Percentiles rank a stretch among this genome's conserved stretches.
phyloP scores from a whole-genome alignment of 129 eudicot genomes.

The carrot (Daucus carota) region DH1_v3.0 NC_030382.2:56779001-56779500 shows the following conservation, averaged over 20 bases:
- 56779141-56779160: slow-evolving; percentile 77
- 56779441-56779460: background rate
- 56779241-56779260: slow-evolving; percentile 70
- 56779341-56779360: background rate
- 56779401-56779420: slow-evolving; percentile 10
- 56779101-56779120: slow-evolving; percentile 85
- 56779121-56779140: slow-evolving; percentile 82
- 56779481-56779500: too few species aligned
- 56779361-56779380: slow-evolving; percentile 28
- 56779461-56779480: background rate
- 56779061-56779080: background rate
- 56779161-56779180: slow-evolving; percentile 77
- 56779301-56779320: slow-evolving; percentile 69
- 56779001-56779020: too few species aligned
- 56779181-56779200: slow-evolving; percentile 77
- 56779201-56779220: slow-evolving; percentile 41
- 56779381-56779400: slow-evolving; percentile 22
- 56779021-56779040: too few species aligned
- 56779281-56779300: slow-evolving; percentile 70
- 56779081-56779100: slow-evolving; percentile 56
- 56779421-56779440: slow-evolving; percentile 25
- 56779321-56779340: slow-evolving; percentile 40
- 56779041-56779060: too few species aligned
- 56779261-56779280: slow-evolving; percentile 75
- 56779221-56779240: slow-evolving; percentile 58